These are phyloP conservation scores for Rhizophora mangle DNA, from an alignment of 345 rosid species.

Conservation along the genomic window DNA sequence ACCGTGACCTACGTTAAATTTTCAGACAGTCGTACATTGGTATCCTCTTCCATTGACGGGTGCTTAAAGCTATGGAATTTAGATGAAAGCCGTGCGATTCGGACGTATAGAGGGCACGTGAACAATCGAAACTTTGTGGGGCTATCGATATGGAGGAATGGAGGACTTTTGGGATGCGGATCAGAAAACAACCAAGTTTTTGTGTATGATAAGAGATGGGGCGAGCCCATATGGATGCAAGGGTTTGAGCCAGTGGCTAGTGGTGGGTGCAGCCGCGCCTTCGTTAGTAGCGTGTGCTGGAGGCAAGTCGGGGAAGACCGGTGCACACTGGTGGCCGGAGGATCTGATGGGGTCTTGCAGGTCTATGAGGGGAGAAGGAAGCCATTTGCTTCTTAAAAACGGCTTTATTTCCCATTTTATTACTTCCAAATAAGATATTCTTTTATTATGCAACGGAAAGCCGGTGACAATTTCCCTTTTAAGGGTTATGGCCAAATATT, in stretches of 20 bases:
- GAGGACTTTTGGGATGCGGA: slow-evolving; percentile 75
- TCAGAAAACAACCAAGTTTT: slow-evolving; percentile 71
- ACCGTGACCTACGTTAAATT: slow-evolving; percentile 70
- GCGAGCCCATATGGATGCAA: slow-evolving; percentile 66
- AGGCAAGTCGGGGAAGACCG: slow-evolving; percentile 59
- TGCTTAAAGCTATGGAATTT: slow-evolving; percentile 66
- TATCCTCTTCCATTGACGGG: slow-evolving; percentile 66
- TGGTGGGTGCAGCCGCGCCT: slow-evolving; percentile 27
- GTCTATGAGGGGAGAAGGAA: slow-evolving; percentile 50
- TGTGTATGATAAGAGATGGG: slow-evolving; percentile 80
- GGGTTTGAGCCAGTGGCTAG: slow-evolving; percentile 37
- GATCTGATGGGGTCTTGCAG: slow-evolving; percentile 70
- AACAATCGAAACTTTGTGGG: slow-evolving; percentile 75
- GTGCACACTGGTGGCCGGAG: slow-evolving; percentile 73
- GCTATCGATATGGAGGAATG: slow-evolving; percentile 67
- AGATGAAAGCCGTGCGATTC: slow-evolving; percentile 23
- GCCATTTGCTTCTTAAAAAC: not conserved
- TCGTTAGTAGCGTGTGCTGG: slow-evolving; percentile 84
- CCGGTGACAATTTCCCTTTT: too few species aligned
- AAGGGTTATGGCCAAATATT: too few species aligned
- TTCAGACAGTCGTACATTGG: slow-evolving; percentile 37
- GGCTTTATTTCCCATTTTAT: not conserved
- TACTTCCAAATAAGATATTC: too few species aligned
- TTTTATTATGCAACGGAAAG: too few species aligned
- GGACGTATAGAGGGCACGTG: slow-evolving; percentile 68